These are phyloP conservation scores for Pythium aphanidermatum DNA, from an alignment of 352 stramenopile species.

Conservation along the genomic window DNA sequence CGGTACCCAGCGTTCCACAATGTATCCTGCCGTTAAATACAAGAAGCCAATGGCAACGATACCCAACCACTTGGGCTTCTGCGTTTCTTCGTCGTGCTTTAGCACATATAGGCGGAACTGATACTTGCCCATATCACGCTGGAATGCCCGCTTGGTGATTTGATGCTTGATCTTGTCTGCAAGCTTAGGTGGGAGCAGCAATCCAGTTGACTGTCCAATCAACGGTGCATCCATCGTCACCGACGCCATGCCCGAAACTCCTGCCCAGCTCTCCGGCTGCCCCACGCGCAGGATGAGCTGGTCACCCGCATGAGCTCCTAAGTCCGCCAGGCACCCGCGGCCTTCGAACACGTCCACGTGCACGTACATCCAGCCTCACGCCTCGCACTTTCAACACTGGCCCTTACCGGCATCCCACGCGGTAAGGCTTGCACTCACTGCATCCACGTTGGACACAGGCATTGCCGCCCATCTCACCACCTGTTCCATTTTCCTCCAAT, in stretches of 20 bases:
- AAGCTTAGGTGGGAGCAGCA: slow-evolving; percentile 6
- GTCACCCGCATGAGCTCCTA: slow-evolving; percentile 8
- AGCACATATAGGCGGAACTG: slow-evolving; percentile 16
- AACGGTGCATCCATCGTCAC: background rate
- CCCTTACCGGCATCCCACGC: too few relatives aligned
- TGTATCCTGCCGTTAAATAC: slow-evolving; percentile 6
- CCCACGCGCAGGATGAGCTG: slow-evolving; percentile 14
- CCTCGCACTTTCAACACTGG: too few relatives aligned
- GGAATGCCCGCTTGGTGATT: slow-evolving; percentile 8
- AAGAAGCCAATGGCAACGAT: slow-evolving; percentile 10
- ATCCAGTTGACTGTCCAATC: background rate
- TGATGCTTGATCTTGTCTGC: slow-evolving; percentile 8
- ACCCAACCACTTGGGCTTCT: slow-evolving; percentile 7
- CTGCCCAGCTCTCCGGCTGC: background rate
- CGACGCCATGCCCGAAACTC: slow-evolving; percentile 1
- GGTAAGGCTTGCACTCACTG: too few relatives aligned
- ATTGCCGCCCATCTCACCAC: too few relatives aligned
- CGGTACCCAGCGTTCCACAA: slow-evolving; percentile 15
- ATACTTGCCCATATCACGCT: slow-evolving; percentile 11
- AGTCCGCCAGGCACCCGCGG: slow-evolving; percentile 4
- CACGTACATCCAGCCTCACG: too few relatives aligned
- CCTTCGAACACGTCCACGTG: slow-evolving; percentile 17
- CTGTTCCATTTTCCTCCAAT: too few relatives aligned
- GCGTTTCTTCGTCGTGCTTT: slow-evolving; percentile 1
- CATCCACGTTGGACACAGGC: too few relatives aligned